phyloP scores from a whole-genome alignment of 2,329 filamentous ascomycete species.

The Zelopaecilomyces penicillatus region DNA sequence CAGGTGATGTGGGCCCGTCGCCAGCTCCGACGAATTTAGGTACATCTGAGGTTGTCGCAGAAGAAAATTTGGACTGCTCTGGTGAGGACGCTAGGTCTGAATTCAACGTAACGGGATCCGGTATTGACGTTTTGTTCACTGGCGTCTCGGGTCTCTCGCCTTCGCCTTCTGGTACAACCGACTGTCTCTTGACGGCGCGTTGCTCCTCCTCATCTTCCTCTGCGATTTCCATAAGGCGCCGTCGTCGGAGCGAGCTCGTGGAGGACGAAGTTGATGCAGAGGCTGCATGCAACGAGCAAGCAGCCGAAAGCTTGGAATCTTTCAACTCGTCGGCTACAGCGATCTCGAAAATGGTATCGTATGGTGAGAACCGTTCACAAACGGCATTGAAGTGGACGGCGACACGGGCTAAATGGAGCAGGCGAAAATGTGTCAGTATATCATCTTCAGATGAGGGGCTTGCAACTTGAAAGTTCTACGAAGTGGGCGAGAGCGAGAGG shows the following conservation, averaged over 20 bases:
- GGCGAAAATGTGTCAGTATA: conserved; percentile 4
- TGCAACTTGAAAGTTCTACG: background rate
- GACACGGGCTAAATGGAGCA: conserved; percentile 58
- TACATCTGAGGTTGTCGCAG: conserved; percentile 37
- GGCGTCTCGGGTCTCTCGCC: conserved; percentile 21
- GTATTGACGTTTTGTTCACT: conserved; percentile 13
- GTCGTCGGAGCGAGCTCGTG: conserved; percentile 66
- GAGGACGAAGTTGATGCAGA: conserved; percentile 81
- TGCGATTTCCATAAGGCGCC: conserved; percentile 82
- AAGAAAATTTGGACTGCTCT: conserved; percentile 40
- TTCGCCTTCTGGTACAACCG: conserved; percentile 39
- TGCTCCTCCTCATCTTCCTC: conserved; percentile 79
- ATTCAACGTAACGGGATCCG: conserved; percentile 40
- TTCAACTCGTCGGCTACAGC: conserved; percentile 67
- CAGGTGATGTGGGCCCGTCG: conserved; percentile 36
- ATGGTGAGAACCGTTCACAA: conserved; percentile 68
- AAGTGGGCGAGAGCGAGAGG: background rate
- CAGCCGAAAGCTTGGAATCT: conserved; percentile 78
- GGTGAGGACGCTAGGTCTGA: conserved; percentile 42
- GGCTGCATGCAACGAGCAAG: conserved; percentile 82
- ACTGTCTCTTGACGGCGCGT: conserved; percentile 49
- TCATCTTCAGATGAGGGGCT: background rate
- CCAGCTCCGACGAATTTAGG: conserved; percentile 42
- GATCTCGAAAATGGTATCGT: conserved; percentile 79
- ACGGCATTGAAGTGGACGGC: conserved; percentile 62